These are phyloP conservation scores for Cryptosporidium xiaoi DNA, from an alignment of 169 alveolate genomes.

Conservation along the genomic window DNA sequence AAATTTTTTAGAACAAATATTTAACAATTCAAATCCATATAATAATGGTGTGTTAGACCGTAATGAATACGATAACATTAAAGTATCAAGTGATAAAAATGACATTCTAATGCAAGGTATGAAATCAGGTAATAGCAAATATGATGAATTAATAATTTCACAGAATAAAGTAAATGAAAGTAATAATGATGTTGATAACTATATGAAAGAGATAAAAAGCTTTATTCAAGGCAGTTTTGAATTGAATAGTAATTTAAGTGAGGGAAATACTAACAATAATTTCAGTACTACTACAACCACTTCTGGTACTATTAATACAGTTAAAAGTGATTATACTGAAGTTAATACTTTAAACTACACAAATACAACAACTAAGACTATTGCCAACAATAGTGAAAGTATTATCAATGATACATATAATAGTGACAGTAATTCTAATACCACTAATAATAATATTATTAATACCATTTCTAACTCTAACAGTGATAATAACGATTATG, in stretches of 20 bases:
- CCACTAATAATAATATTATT: not conserved
- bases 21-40: conserved; percentile 39
- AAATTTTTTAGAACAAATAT: conserved; percentile 43
- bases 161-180: not conserved
- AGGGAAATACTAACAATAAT: not conserved
- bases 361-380: too few species aligned
- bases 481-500: not conserved
- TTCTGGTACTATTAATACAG: too few species aligned
- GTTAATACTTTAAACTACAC: too few species aligned
- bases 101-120: conserved; percentile 24
- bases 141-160: conserved; percentile 12
- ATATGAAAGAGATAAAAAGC: too few species aligned
- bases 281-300: not conserved
- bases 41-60: not conserved
- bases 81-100: not conserved
- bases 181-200: too few species aligned
- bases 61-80: not conserved
- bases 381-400: too few species aligned
- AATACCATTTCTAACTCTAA: not conserved
- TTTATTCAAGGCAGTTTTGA: too few species aligned
- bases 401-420: too few species aligned
- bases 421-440: not conserved
- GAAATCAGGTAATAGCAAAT: not conserved
- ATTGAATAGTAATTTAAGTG: not conserved
- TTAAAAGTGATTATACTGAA: too few species aligned